These are phyloP conservation scores for Globisporangium nagaii DNA, from an alignment of 352 stramenopile genomes.

Conservation along the genomic window DNA sequence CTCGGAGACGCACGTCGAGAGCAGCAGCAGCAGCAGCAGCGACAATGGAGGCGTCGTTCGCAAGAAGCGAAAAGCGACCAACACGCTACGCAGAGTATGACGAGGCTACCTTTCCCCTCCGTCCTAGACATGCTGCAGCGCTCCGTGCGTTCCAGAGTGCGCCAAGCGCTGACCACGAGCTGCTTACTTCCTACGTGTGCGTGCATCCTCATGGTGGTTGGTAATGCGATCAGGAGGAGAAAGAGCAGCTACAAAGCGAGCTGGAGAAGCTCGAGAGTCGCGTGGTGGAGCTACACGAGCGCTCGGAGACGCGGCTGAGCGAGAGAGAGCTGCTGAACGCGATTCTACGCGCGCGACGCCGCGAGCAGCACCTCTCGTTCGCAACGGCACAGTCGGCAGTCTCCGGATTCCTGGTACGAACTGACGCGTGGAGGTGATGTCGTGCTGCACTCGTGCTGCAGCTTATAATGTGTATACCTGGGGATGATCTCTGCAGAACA, in stretches of 20 bases:
- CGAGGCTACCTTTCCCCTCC: background rate
- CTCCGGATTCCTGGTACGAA: conserved; percentile 21
- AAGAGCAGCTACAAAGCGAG: conserved; percentile 23
- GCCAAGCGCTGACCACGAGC: no score
- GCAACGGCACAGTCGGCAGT: conserved; percentile 24
- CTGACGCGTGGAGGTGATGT: no score
- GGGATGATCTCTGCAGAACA: background rate
- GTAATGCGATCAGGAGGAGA: no score
- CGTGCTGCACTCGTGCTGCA: background rate
- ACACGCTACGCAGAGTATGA: background rate
- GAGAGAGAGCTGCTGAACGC: conserved; percentile 2
- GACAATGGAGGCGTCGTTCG: no score
- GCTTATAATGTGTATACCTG: background rate
- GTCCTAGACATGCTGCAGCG: no score
- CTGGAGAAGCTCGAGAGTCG: conserved; percentile 26
- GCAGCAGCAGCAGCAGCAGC: background rate
- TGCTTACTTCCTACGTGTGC: no score
- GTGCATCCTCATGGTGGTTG: no score
- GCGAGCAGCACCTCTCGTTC: conserved; percentile 23
- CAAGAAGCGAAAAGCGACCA: background rate
- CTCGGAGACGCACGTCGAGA: background rate
- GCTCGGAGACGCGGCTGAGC: conserved; percentile 14
- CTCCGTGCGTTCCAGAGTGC: no score
- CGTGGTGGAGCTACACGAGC: conserved; percentile 25
- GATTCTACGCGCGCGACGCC: conserved; percentile 20